phyloP scores from a whole-genome alignment of 2,329 filamentous ascomycete species.

The Ophiosphaerella herpotricha region DNA sequence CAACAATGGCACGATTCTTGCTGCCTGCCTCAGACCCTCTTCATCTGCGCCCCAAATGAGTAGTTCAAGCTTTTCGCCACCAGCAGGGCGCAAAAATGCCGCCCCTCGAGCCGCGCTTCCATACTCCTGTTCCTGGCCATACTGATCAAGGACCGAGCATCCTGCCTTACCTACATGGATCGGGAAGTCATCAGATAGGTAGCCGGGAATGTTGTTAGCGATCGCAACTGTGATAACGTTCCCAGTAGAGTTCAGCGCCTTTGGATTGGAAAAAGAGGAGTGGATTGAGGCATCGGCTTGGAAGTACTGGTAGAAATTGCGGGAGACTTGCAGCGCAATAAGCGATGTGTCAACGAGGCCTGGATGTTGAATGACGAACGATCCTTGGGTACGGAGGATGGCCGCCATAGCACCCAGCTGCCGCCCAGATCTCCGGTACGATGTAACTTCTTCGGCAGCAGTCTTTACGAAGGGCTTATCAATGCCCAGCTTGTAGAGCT shows the following conservation, averaged over 20 bases:
- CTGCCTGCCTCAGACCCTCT: constrained; percentile 54
- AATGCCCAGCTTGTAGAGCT: background rate
- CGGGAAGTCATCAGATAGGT: constrained; percentile 31
- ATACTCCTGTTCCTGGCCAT: constrained; percentile 23
- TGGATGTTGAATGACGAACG: constrained; percentile 50
- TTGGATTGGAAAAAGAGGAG: background rate
- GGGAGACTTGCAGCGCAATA: constrained; percentile 59
- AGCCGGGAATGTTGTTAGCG: constrained; percentile 27
- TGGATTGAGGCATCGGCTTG: constrained; percentile 56
- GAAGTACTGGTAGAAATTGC: constrained; percentile 64
- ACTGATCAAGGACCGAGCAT: constrained; percentile 26
- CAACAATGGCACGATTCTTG: constrained; percentile 59
- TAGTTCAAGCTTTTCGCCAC: constrained; percentile 56
- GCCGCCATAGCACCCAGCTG: constrained; percentile 60
- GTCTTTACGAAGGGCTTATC: background rate
- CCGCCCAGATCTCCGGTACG: constrained; percentile 46
- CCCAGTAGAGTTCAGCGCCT: constrained; percentile 29
- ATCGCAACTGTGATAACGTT: constrained; percentile 53
- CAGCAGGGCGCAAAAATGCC: constrained; percentile 57
- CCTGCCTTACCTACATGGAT: constrained; percentile 28
- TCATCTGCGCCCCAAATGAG: constrained; percentile 61
- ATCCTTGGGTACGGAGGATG: constrained; percentile 55
- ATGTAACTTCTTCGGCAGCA: background rate
- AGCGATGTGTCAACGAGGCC: constrained; percentile 32
- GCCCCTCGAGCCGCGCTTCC: constrained; percentile 51